Conservation (phyloP, 805 yeast species). For the Nakazawaea peltata region DNA sequence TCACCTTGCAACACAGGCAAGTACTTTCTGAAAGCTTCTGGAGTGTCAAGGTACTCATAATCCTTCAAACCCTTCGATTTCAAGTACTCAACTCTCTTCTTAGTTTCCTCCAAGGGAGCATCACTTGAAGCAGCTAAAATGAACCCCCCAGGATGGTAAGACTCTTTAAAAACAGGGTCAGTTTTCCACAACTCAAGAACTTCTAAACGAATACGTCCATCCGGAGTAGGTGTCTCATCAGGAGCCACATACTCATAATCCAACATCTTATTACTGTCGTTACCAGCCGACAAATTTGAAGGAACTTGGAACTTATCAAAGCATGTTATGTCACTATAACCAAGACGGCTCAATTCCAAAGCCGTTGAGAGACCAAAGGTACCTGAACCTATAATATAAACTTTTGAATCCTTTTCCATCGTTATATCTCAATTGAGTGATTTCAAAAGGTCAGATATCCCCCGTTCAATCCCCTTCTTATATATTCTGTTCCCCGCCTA, state of each 20-base stretch:
- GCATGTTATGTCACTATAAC: conserved; percentile 17
- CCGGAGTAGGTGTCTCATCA: conserved; percentile 3
- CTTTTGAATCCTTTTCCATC: conserved; percentile 6
- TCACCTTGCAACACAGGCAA: conserved; percentile 11
- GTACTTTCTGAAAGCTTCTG: conserved; percentile 7
- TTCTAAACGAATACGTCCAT: conserved; percentile 18
- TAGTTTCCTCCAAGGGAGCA: conserved; percentile 9
- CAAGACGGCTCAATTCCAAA: conserved; percentile 21
- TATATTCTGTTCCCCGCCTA: too few species aligned
- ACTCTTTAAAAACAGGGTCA: conserved; percentile 19
- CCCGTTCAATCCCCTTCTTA: too few species aligned
- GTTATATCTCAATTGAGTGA: not conserved
- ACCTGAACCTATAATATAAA: conserved; percentile 28
- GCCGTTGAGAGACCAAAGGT: conserved; percentile 31
- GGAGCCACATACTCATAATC: conserved; percentile 15
- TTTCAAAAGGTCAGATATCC: too few species aligned
- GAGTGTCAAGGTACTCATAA: conserved; percentile 10
- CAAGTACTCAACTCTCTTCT: conserved; percentile 5
- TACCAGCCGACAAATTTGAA: conserved; percentile 26
- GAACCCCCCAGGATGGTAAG: conserved; percentile 20
- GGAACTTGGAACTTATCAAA: conserved; percentile 24
- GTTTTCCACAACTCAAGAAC: conserved; percentile 20
- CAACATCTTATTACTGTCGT: conserved; percentile 28
- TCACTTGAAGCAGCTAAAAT: conserved; percentile 14
- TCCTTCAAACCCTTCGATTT: conserved; percentile 1